These are phyloP conservation scores for Geranium rotundifolium DNA, from an alignment of 345 rosid species.

Conservation along the genomic window DNA sequence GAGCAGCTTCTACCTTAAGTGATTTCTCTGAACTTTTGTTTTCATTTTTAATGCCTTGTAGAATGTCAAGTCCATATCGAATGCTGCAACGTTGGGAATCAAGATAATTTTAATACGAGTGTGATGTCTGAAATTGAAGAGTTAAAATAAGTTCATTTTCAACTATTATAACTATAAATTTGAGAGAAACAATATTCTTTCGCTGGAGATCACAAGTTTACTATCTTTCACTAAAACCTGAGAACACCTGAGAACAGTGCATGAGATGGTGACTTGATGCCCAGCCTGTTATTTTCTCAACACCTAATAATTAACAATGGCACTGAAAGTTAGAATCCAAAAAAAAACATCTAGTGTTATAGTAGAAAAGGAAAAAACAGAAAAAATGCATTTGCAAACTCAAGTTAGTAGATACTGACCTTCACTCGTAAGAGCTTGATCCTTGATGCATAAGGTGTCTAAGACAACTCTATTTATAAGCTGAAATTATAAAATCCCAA, in stretches of 20 bases:
- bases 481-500: constrained; percentile 28
- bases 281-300: too few relatives aligned
- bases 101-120: too few relatives aligned
- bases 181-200: constrained; percentile 33
- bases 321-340: background rate
- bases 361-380: too few relatives aligned
- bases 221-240: constrained; percentile 41
- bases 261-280: constrained; percentile 66
- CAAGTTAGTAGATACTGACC: constrained; percentile 33
- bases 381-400: too few relatives aligned
- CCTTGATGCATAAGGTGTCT: constrained; percentile 56
- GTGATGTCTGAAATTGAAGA: too few relatives aligned
- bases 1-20: constrained; percentile 44
- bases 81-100: constrained; percentile 35
- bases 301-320: constrained; percentile 43
- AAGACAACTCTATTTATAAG: constrained; percentile 57
- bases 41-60: constrained; percentile 58
- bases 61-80: constrained; percentile 54
- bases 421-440: constrained; percentile 68
- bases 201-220: constrained; percentile 57
- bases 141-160: too few relatives aligned
- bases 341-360: too few relatives aligned
- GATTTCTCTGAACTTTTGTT: constrained; percentile 69
- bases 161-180: too few relatives aligned
- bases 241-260: constrained; percentile 58